These are phyloP conservation scores for Verticillium alfalfae DNA, from an alignment of 2,329 filamentous ascomycete species.

Conservation along the genomic window DNA sequence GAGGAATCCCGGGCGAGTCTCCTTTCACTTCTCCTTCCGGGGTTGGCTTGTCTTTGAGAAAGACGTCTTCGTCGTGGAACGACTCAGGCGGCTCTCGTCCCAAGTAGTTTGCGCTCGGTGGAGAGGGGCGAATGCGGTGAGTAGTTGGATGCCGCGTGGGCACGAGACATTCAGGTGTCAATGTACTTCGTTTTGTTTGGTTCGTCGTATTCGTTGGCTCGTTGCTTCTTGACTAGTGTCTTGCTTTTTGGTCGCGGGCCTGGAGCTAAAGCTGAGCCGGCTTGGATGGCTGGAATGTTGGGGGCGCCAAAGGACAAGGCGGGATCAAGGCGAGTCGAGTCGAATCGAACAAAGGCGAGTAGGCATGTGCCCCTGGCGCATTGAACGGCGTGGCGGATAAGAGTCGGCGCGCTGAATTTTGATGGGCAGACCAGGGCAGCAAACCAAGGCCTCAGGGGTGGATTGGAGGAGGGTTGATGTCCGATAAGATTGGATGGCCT, in stretches of 20 bases:
- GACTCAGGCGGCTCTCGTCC: not conserved
- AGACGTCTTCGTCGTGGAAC: not conserved
- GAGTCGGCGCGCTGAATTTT: not conserved
- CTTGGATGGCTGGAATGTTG: not conserved
- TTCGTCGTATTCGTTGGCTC: not conserved
- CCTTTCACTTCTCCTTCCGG: not conserved
- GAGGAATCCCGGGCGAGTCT: too few relatives aligned
- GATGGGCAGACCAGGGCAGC: not conserved
- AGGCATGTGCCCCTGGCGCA: not conserved
- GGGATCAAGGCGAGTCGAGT: not conserved
- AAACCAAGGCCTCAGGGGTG: not conserved
- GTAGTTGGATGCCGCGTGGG: not conserved
- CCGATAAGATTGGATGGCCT: constrained; percentile 1
- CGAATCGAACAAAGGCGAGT: not conserved
- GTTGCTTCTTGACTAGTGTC: not conserved
- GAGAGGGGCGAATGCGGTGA: not conserved
- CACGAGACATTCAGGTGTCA: not conserved
- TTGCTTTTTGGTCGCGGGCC: not conserved
- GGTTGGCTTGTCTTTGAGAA: not conserved
- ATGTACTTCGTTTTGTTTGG: not conserved
- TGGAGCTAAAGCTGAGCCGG: not conserved
- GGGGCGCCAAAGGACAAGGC: not conserved
- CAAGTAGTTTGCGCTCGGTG: not conserved
- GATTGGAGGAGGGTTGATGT: too few relatives aligned
- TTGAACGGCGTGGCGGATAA: not conserved